Base-by-base conservation (phyloP, 768 basidiomycete genomes). In the Hericium erinaceus region DNA sequence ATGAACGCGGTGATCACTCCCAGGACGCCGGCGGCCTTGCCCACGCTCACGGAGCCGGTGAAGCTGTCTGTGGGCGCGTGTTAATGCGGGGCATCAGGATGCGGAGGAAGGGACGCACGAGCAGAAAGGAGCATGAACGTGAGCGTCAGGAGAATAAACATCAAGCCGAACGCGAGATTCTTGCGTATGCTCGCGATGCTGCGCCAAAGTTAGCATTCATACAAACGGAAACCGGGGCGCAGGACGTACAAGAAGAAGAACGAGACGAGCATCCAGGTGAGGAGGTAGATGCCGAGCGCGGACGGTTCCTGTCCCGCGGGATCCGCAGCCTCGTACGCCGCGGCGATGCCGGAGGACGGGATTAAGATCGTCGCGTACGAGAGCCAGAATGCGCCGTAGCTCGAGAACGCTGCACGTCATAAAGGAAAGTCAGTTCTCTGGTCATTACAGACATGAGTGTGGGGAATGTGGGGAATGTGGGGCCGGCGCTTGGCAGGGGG, bases 361-460 rank as follows among this genome's bases (percentile, higher is more conserved):
- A 90, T 78, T 65, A 86, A 70, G 64, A 94, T 83, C 0, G 80
- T 74, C 4, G 82, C 89, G 52, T 82, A 93, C 4, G 90, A 90
- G 73, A 93, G 74, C 91, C 91, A 94, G 77, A 93, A 94, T 2
- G 84, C 87, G 22, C 92, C 92, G 60, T 87, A 94, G 1, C 85
- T 86, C 0, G 82, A 76, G 77, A 92, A 93, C 0, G 89, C 90
- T 86, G 60, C 41, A 24, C 2, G 50, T 16, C 13, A 16, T 10
- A 33, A 72, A 72, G n/a, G 74, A 58, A 13, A 73, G 70, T 22
- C 74, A 75, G 57, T 4, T 37, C 38, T 22, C 22, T 2, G 2
- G 22, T 22, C 38, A 44, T 22, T 39, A 37, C 22, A 2, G 4
- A 11, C 28, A 48, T 52, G 10, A 50, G 13, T 6, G 22, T 10